These are phyloP conservation scores for Pythium grandisporangium DNA, from an alignment of 352 stramenopile genomes.

Conservation along the genomic window DNA sequence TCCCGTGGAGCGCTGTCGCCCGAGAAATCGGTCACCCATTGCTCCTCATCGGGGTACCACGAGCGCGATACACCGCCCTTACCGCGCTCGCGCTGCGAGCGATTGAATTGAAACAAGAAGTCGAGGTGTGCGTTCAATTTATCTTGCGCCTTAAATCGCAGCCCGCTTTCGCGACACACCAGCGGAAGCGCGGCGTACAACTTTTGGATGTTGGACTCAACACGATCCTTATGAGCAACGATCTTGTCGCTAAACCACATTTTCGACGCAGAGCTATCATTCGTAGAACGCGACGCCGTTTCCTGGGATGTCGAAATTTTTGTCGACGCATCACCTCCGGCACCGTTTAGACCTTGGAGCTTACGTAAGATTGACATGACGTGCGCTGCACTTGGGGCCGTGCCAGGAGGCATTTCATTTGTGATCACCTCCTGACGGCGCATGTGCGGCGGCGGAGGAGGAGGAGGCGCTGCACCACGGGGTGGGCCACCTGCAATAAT, in stretches of 20 bases:
- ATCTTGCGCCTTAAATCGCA: slow-evolving; percentile 70
- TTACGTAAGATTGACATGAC: slow-evolving; percentile 86
- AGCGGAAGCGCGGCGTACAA: slow-evolving; percentile 76
- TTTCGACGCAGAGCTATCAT: slow-evolving; percentile 27
- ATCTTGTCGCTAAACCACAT: slow-evolving; percentile 86
- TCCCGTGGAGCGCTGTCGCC: slow-evolving; percentile 46
- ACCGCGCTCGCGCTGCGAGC: slow-evolving; percentile 66
- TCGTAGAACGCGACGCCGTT: slow-evolving; percentile 2
- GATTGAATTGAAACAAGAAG: slow-evolving; percentile 84
- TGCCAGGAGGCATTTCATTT: slow-evolving; percentile 29
- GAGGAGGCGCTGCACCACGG: background rate
- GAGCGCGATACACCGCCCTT: slow-evolving; percentile 74
- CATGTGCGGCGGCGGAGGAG: background rate
- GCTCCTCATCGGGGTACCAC: slow-evolving; percentile 77
- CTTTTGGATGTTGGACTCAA: slow-evolving; percentile 81
- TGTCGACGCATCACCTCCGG: background rate
- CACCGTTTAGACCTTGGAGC: slow-evolving; percentile 48
- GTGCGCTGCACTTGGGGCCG: slow-evolving; percentile 45
- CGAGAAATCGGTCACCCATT: slow-evolving; percentile 73
- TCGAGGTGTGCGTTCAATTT: slow-evolving; percentile 77
- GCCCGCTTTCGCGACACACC: slow-evolving; percentile 69
- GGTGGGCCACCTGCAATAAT: too few relatives aligned
- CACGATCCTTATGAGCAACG: slow-evolving; percentile 70
- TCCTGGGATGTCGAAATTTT: slow-evolving; percentile 2
- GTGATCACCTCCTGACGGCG: slow-evolving; percentile 29